phyloP scores from a whole-genome alignment of 2,329 filamentous ascomycete genomes.

The Penicillium rolfsii region DNA sequence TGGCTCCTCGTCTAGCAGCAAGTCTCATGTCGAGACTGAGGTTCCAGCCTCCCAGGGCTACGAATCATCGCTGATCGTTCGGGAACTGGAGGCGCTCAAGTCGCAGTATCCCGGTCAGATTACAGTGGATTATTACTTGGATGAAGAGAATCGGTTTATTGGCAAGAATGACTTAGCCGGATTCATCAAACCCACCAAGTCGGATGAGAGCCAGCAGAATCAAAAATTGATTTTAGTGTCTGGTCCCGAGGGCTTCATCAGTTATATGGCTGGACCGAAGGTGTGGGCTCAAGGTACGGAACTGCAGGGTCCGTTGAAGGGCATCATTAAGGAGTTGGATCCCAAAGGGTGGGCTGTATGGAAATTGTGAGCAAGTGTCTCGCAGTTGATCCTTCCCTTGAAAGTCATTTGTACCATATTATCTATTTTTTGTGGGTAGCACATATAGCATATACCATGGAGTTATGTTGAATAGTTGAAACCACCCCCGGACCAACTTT shows the following conservation, averaged over 20 bases:
- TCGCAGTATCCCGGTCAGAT: slow-evolving; percentile 59
- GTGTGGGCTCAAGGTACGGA: slow-evolving; percentile 72
- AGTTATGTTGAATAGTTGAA: slow-evolving; percentile 31
- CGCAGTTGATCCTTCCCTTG: not conserved
- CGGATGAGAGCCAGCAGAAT: slow-evolving; percentile 32
- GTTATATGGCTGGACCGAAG: slow-evolving; percentile 78
- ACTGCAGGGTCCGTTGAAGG: slow-evolving; percentile 73
- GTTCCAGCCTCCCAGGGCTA: slow-evolving; percentile 9
- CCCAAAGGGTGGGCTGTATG: slow-evolving; percentile 61
- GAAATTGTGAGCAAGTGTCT: slow-evolving; percentile 54
- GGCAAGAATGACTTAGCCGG: slow-evolving; percentile 53
- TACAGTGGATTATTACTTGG: slow-evolving; percentile 74
- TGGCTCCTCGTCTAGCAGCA: slow-evolving; percentile 19
- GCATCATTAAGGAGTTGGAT: slow-evolving; percentile 66
- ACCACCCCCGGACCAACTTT: slow-evolving; percentile 14
- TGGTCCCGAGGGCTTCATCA: slow-evolving; percentile 87
- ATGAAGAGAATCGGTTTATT: slow-evolving; percentile 75
- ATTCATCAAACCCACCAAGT: slow-evolving; percentile 30
- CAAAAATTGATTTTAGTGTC: slow-evolving; percentile 74
- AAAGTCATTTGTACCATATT: slow-evolving; percentile 26
- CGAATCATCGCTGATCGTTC: slow-evolving; percentile 52
- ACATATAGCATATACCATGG: slow-evolving; percentile 21
- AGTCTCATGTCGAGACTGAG: not conserved
- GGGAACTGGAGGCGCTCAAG: slow-evolving; percentile 67
- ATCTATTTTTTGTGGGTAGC: slow-evolving; percentile 11